Percentiles rank a stretch among this genome's conserved stretches.
These are phyloP conservation scores for Termitomyces titanicus DNA, from an alignment of 768 basidiomycete genomes.

Conservation along the genomic window DNA sequence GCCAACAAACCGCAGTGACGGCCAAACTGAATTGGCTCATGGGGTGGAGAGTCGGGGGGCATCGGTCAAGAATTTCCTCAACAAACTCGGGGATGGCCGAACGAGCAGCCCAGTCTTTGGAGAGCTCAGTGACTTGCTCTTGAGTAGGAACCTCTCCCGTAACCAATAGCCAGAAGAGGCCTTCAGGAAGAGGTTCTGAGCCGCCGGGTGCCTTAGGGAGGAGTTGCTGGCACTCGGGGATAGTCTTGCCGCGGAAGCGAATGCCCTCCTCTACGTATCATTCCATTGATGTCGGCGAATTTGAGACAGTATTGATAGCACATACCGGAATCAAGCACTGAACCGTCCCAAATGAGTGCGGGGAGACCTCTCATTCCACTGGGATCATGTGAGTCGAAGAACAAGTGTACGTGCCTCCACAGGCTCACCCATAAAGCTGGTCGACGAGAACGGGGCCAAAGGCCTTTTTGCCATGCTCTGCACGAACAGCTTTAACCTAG, in stretches of 20 bases:
- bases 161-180: conserved; percentile 92
- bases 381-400: conserved; percentile 2
- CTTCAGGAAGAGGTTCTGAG: conserved; percentile 88
- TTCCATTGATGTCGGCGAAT: conserved; percentile 2
- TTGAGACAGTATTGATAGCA: conserved; percentile 6
- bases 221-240: conserved; percentile 81
- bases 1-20: conserved; percentile 77
- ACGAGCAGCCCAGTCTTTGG: conserved; percentile 93
- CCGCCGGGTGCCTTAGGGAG: conserved; percentile 90
- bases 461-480: conserved; percentile 86
- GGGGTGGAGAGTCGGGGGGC: conserved; percentile 91
- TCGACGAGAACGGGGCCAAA: conserved; percentile 91
- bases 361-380: conserved; percentile 89
- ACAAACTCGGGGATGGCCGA: conserved; percentile 89
- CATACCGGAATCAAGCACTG: conserved; percentile 89
- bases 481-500: conserved; percentile 80
- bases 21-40: conserved; percentile 99
- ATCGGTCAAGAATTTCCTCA: conserved; percentile 94
- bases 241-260: conserved; percentile 95
- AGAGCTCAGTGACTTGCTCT: conserved; percentile 83
- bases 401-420: not conserved
- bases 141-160: conserved; percentile 93
- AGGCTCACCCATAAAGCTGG: conserved; percentile 79
- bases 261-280: conserved; percentile 93
- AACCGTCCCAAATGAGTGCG: conserved; percentile 97